Conservation (phyloP, 768 basidiomycete genomes). For the Pleurotus pulmonarius region DNA sequence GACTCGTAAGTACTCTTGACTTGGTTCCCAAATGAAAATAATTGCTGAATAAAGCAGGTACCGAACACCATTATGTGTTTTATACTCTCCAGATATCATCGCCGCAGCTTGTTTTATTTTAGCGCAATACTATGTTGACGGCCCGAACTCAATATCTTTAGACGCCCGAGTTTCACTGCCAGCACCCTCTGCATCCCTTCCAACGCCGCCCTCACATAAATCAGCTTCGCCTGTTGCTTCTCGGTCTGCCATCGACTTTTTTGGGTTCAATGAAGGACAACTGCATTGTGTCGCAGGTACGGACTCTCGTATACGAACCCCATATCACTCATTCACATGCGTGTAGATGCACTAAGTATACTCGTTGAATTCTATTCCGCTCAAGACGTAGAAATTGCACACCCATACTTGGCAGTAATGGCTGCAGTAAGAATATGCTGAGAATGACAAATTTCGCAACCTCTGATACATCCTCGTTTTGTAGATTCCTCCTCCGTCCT, state of each 20-base stretch:
- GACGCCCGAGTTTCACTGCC: constrained; percentile 71
- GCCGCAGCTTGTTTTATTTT: constrained; percentile 78
- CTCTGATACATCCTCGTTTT: constrained; percentile 3
- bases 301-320: constrained; percentile 7
- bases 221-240: constrained; percentile 68
- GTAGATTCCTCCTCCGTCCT: constrained; percentile 49
- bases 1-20: constrained; percentile 61
- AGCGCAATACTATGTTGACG: constrained; percentile 69
- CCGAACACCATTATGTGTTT: constrained; percentile 73
- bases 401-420: constrained; percentile 49
- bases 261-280: constrained; percentile 58
- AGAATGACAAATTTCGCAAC: neutral
- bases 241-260: constrained; percentile 65
- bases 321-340: neutral
- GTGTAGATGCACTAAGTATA: constrained; percentile 57
- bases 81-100: constrained; percentile 65
- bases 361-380: constrained; percentile 71
- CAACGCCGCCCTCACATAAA: constrained; percentile 78
- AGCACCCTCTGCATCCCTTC: constrained; percentile 71
- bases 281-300: constrained; percentile 58
- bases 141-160: constrained; percentile 69
- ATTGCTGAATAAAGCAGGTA: constrained; percentile 42
- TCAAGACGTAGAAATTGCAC: constrained; percentile 46
- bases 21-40: constrained; percentile 7
- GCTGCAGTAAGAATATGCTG: constrained; percentile 38